phyloP scores from a whole-genome alignment of 768 basidiomycete species.

The Ramaria sp. region DNA sequence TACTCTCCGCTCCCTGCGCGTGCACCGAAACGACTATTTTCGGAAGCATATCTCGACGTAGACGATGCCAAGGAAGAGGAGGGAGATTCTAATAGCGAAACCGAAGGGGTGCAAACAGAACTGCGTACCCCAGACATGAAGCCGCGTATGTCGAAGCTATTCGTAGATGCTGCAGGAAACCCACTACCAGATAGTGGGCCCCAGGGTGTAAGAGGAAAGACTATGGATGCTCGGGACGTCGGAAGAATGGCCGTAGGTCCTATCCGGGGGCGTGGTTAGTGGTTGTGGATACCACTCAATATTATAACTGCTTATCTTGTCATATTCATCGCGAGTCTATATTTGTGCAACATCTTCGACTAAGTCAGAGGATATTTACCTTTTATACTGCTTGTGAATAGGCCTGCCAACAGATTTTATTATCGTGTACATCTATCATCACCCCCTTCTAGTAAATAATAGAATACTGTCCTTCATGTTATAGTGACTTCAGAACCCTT shows the following conservation, averaged over 20 bases:
- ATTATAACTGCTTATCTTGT: too few relatives aligned
- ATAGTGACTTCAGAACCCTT: too few relatives aligned
- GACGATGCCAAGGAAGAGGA: background rate
- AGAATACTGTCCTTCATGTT: too few relatives aligned
- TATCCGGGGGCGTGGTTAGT: background rate
- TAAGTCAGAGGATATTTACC: too few relatives aligned
- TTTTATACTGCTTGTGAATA: too few relatives aligned
- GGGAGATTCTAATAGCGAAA: background rate
- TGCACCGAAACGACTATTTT: conserved; percentile 15
- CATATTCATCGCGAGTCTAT: too few relatives aligned
- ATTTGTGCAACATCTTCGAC: too few relatives aligned
- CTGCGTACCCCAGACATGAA: conserved; percentile 7
- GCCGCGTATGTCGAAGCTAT: background rate
- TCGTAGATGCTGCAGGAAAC: conserved; percentile 4
- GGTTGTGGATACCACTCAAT: background rate
- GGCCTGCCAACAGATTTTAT: too few relatives aligned
- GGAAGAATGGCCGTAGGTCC: conserved; percentile 10
- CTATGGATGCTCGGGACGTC: conserved; percentile 6
- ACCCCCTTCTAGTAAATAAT: too few relatives aligned
- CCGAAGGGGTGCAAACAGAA: background rate
- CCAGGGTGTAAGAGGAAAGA: conserved; percentile 3
- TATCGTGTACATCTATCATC: too few relatives aligned
- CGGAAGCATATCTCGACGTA: background rate
- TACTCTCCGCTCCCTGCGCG: conserved; percentile 47
- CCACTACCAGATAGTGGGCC: conserved; percentile 9